A percentile compares a stretch with the other conserved stretches of the same genome.
Conservation (phyloP, 75 land plant genomes). For the Adiantum capillusveneris region DNA sequence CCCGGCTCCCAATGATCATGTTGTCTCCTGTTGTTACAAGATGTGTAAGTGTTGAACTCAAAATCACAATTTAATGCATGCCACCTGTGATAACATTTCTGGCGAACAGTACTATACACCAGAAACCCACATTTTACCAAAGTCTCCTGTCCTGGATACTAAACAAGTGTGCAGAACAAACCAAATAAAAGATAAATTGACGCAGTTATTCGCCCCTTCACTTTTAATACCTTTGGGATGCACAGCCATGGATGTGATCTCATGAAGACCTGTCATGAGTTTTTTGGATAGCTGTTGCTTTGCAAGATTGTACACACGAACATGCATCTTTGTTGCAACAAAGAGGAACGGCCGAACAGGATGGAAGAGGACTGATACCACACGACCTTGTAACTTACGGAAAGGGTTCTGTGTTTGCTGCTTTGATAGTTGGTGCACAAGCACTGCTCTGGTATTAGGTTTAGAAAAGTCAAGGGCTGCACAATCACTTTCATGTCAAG, state of each 20-base stretch:
- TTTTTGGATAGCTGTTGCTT: conserved; percentile 73
- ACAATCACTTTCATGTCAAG: neutral
- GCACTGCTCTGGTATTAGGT: conserved; percentile 83
- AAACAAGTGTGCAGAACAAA: no score
- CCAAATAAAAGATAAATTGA: no score
- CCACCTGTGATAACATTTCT: no score
- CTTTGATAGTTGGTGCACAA: conserved; percentile 92
- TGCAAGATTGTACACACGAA: conserved; percentile 80
- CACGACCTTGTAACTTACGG: conserved; percentile 74
- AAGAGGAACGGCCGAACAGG: conserved; percentile 71
- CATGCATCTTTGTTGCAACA: conserved; percentile 73
- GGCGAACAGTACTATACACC: no score
- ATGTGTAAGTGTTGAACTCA: no score
- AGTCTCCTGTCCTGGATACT: no score
- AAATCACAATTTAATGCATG: no score
- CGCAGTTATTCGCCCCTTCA: neutral
- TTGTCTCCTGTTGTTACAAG: conserved; percentile 58
- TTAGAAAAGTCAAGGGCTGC: conserved; percentile 30
- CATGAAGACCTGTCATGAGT: conserved; percentile 78
- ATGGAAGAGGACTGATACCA: conserved; percentile 72
- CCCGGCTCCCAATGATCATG: conserved; percentile 78
- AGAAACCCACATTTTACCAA: no score
- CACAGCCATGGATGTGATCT: conserved; percentile 82
- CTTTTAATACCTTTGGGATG: conserved; percentile 73
- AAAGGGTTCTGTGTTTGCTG: conserved; percentile 72